Conservation (phyloP, 495 filamentous ascomycete species). For the Aspergillus sclerotioniger region DNA sequence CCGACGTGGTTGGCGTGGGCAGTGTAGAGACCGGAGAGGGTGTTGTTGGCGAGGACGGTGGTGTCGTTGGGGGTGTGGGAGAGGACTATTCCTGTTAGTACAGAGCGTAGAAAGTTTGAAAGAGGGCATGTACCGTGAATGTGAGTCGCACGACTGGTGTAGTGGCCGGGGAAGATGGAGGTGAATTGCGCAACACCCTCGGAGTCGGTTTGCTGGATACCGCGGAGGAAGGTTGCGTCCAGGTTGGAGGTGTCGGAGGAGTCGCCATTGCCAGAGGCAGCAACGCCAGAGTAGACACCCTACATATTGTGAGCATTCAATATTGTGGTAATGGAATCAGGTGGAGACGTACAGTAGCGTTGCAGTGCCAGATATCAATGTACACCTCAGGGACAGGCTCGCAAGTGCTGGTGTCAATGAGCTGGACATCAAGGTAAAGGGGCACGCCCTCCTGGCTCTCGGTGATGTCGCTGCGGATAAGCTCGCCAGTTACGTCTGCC, state of each 20-base stretch:
- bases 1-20: conserved; percentile 51
- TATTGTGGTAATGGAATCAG: too few species aligned
- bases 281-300: conserved; percentile 58
- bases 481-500: conserved; percentile 45
- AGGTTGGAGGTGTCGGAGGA: conserved; percentile 36
- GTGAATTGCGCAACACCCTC: conserved; percentile 52
- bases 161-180: conserved; percentile 57
- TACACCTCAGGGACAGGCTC: conserved; percentile 52
- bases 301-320: too few species aligned
- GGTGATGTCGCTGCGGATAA: conserved; percentile 55
- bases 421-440: conserved; percentile 58
- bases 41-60: conserved; percentile 29
- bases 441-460: conserved; percentile 55
- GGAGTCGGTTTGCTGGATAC: conserved; percentile 49
- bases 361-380: conserved; percentile 61
- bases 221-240: conserved; percentile 52
- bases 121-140: conserved; percentile 32
- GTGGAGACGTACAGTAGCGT: conserved; percentile 31
- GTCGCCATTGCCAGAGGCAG: conserved; percentile 54
- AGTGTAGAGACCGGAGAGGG: conserved; percentile 34
- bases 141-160: conserved; percentile 41
- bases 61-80: conserved; percentile 35
- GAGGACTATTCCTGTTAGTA: conserved; percentile 24
- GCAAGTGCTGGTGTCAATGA: conserved; percentile 59
- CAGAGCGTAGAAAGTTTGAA: neutral